These are phyloP conservation scores for Daldinia decipiens DNA, from an alignment of 495 filamentous ascomycete genomes.

Conservation along the genomic window DNA sequence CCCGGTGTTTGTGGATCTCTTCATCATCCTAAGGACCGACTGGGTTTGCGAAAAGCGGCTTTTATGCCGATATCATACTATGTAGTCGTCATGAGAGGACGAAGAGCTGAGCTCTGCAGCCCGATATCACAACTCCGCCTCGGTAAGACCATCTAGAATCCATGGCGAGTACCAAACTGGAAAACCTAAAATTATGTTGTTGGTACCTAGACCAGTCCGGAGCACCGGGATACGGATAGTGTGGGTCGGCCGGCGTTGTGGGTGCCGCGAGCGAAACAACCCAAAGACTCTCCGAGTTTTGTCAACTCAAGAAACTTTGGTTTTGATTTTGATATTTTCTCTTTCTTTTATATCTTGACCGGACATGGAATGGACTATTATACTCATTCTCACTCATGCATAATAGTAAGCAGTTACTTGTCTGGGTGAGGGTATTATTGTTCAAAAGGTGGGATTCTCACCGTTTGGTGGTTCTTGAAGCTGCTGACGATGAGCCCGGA, in stretches of 20 bases:
- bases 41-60: conserved; percentile 35
- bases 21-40: conserved; percentile 7
- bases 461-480: neutral
- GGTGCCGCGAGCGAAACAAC: neutral
- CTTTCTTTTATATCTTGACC: neutral
- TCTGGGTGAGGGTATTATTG: conserved; percentile 17
- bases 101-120: neutral
- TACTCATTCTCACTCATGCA: conserved; percentile 4
- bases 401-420: conserved; percentile 34
- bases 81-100: conserved; percentile 4
- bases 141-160: conserved; percentile 19
- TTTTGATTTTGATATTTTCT: conserved; percentile 1
- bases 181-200: conserved; percentile 23
- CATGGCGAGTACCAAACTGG: conserved; percentile 1
- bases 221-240: conserved; percentile 8
- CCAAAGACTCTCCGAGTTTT: neutral
- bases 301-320: conserved; percentile 7
- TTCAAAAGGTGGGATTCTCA: conserved; percentile 26
- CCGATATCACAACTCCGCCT: neutral
- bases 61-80: conserved; percentile 15
- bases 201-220: conserved; percentile 13
- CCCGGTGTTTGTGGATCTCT: conserved; percentile 20
- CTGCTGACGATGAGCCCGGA: conserved; percentile 3
- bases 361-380: conserved; percentile 14
- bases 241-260: conserved; percentile 6